These are phyloP conservation scores for Monosporascus sp. DNA, from an alignment of 2,329 filamentous ascomycete species.

Conservation along the genomic window DNA sequence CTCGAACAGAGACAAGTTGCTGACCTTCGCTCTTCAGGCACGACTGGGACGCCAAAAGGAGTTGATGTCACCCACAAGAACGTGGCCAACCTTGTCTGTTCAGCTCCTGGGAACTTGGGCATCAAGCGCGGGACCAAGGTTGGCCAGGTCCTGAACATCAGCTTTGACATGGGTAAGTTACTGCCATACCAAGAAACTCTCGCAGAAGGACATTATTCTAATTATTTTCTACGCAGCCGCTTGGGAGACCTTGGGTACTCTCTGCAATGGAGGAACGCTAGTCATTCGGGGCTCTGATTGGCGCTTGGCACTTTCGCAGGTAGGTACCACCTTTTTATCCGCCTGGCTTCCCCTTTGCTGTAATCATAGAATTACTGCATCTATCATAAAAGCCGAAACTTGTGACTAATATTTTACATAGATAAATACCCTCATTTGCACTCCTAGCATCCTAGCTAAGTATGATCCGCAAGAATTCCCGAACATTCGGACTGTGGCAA, in stretches of 20 bases:
- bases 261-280: slow-evolving; percentile 54
- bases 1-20: slow-evolving; percentile 11
- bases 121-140: slow-evolving; percentile 46
- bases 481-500: slow-evolving; percentile 47
- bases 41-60: slow-evolving; percentile 53
- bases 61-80: slow-evolving; percentile 53
- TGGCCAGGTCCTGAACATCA: slow-evolving; percentile 51
- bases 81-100: slow-evolving; percentile 48
- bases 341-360: not conserved
- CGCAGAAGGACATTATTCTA: slow-evolving; percentile 1
- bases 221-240: slow-evolving; percentile 35
- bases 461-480: slow-evolving; percentile 42
- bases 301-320: slow-evolving; percentile 40
- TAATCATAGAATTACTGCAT: not conserved
- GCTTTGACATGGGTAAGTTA: slow-evolving; percentile 55
- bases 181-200: slow-evolving; percentile 1
- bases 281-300: slow-evolving; percentile 46
- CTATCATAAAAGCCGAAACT: not conserved
- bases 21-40: slow-evolving; percentile 50
- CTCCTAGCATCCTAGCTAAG: slow-evolving; percentile 48
- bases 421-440: slow-evolving; percentile 50
- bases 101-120: slow-evolving; percentile 45
- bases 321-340: slow-evolving; percentile 18
- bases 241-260: slow-evolving; percentile 54
- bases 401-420: slow-evolving; percentile 11